These are phyloP conservation scores for Boechera retrofracta DNA, from an alignment of 345 rosid species.

Conservation along the genomic window DNA sequence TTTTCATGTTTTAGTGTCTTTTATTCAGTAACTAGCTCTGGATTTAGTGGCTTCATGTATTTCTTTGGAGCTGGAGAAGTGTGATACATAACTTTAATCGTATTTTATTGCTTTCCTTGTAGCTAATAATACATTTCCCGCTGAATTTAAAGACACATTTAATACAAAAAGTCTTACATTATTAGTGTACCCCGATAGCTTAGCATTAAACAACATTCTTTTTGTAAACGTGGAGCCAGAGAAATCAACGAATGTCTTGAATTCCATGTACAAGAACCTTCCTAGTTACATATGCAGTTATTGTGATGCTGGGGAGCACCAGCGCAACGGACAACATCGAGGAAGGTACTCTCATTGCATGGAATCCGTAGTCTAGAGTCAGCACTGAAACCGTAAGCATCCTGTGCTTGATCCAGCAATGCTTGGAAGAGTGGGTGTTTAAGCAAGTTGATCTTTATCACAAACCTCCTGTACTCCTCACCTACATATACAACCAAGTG, in stretches of 20 bases:
- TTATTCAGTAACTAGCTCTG: neutral
- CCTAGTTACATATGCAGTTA: slow-evolving; percentile 47
- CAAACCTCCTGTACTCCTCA: slow-evolving; percentile 65
- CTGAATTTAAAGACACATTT: slow-evolving; percentile 38
- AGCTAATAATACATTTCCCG: slow-evolving; percentile 21
- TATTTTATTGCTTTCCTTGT: slow-evolving; percentile 24
- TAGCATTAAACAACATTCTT: slow-evolving; percentile 43
- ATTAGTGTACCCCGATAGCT: slow-evolving; percentile 39
- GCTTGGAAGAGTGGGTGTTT: slow-evolving; percentile 78
- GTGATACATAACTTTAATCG: neutral
- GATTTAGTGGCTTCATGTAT: slow-evolving; percentile 14
- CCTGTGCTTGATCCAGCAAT: slow-evolving; percentile 74
- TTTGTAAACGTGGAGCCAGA: slow-evolving; percentile 41
- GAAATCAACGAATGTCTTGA: slow-evolving; percentile 43
- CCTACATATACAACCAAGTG: slow-evolving; percentile 87
- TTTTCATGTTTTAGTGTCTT: slow-evolving; percentile 13
- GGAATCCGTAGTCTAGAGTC: slow-evolving; percentile 79
- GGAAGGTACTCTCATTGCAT: slow-evolving; percentile 73
- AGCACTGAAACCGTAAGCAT: slow-evolving; percentile 65
- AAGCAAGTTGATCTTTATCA: slow-evolving; percentile 71
- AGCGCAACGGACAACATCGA: slow-evolving; percentile 70
- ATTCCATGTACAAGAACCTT: slow-evolving; percentile 26
- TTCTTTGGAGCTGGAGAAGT: slow-evolving; percentile 22
- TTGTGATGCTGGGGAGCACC: slow-evolving; percentile 51
- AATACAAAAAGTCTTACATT: slow-evolving; percentile 49